Base-by-base conservation (phyloP, 2,329 filamentous ascomycete genomes). In the Pseudocercospora vitis region DNA sequence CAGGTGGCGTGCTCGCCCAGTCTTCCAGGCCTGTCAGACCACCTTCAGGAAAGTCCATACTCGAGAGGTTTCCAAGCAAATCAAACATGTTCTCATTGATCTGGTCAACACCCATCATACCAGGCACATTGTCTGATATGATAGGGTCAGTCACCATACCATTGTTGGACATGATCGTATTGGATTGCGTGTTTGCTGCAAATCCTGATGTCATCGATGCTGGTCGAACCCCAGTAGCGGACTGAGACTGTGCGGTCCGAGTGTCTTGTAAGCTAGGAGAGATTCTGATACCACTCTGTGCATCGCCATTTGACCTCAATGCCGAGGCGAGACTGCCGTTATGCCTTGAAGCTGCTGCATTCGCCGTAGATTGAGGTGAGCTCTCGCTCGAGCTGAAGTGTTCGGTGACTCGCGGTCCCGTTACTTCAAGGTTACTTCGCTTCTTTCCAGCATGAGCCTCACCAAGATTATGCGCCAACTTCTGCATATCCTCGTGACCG, bases 11-110 rank as follows among this genome's bases (percentile, higher is more conserved):
- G 7, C 19, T 52, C 2, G 48, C 49, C 64, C 64, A 67, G 28
- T 62, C 56, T 18, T 65, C 63, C 6, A 66, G 32, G 4, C 64
- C 63, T 3, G 59, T 61, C 14, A 67, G 49, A 3, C 57, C 64
- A 42, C 61, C 61, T 0, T 53, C 49, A 9, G 59, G 52, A 14
- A 49, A 51, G 42, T 46, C 52, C 49, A 62, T 55, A n/a, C n/a
- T n/a, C n/a, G n/a, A n/a, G n/a, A n/a, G n/a, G n/a, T 63, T 52
- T 14, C 54, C 56, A 7, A 65, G 49, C 19, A 63, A 59, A 9
- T 57, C 26, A 14, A 65, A 48, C 3, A 60, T 57, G 14, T 62
- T 55, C 5, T 40, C 39, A 29, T 64, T 62, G 61, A 64, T 64
- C 12, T 45, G 24, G 14, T 57, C 59, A 7, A 23, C 7, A 11